These are phyloP conservation scores for Rauvolfia tetraphylla DNA, from an alignment of 257 asterid genomes.

Conservation along the genomic window DNA sequence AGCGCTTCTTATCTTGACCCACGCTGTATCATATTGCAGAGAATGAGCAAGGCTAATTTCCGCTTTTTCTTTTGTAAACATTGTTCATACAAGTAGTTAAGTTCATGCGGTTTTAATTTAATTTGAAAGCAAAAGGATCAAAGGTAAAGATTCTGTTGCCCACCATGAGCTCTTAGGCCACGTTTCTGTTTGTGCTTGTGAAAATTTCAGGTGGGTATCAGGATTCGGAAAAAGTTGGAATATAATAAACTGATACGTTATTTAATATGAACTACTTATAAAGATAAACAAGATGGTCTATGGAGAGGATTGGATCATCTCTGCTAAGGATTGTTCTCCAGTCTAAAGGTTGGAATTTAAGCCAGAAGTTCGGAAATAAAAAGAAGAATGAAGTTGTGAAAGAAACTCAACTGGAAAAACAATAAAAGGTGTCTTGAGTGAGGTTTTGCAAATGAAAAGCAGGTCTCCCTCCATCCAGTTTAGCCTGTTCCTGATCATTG, in stretches of 20 bases:
- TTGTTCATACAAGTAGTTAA: too few species aligned
- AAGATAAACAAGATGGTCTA: not conserved
- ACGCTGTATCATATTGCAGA: conserved; percentile 27
- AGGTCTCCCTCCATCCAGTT: conserved; percentile 22
- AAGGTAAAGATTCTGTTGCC: not conserved
- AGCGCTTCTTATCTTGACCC: conserved; percentile 51
- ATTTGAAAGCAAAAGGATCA: not conserved
- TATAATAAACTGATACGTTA: too few species aligned
- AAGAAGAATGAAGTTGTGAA: not conserved
- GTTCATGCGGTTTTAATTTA: not conserved
- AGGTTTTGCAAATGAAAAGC: conserved; percentile 40
- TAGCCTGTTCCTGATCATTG: conserved; percentile 24
- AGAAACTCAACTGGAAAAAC: conserved; percentile 53
- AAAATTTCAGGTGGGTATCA: too few species aligned
- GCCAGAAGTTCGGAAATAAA: not conserved
- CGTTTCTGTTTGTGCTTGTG: too few species aligned
- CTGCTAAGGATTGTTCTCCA: not conserved
- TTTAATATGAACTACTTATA: too few species aligned
- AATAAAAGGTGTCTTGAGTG: conserved; percentile 35
- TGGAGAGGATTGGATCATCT: not conserved
- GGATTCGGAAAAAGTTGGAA: too few species aligned
- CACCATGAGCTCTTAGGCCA: not conserved
- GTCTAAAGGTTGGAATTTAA: not conserved
- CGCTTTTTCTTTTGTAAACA: too few species aligned
- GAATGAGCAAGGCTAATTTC: not conserved